Evolutionary conservation across 1,284 basidiomycete species (phyloP).

Genomic region (Cutaneotrichosporon sp.): DNA sequence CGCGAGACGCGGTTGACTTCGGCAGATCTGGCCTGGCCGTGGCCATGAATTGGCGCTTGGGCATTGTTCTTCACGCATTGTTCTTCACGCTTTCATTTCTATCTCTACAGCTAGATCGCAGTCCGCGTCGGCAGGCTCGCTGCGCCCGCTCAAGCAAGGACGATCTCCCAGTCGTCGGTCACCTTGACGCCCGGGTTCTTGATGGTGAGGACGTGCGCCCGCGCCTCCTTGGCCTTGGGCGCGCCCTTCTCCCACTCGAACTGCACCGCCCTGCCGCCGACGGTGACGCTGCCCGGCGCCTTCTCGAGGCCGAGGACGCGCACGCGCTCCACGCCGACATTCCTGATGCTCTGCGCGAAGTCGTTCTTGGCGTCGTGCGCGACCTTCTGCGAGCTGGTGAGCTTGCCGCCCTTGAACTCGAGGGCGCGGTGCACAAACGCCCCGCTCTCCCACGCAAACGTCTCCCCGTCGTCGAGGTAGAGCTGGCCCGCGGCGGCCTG

Average conservation of each 20-base stretch:
- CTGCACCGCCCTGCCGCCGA: constrained; percentile 54
- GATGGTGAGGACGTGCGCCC: constrained; percentile 67
- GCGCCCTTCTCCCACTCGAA: constrained; percentile 54
- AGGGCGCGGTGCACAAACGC: constrained; percentile 81
- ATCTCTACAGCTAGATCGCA: background rate
- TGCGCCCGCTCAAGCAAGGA: constrained; percentile 11
- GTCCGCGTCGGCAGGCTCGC: too few species aligned
- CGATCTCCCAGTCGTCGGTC: constrained; percentile 69
- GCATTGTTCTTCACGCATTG: too few species aligned
- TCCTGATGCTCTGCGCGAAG: constrained; percentile 65
- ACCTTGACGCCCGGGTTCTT: constrained; percentile 76
- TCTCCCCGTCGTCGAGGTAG: constrained; percentile 94
- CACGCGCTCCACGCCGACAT: constrained; percentile 77
- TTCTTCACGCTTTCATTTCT: background rate
- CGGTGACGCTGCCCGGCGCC: constrained; percentile 61
- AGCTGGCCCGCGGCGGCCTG: constrained; percentile 76
- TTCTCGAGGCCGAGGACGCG: constrained; percentile 70
- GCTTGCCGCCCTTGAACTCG: constrained; percentile 59
- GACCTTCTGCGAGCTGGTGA: constrained; percentile 15
- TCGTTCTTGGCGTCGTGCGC: constrained; percentile 63
- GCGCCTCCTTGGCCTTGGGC: constrained; percentile 54
- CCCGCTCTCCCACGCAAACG: constrained; percentile 74
- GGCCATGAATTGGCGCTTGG: background rate
- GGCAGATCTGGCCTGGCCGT: background rate
- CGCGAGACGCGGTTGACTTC: background rate